Base-by-base conservation (phyloP, 2,329 filamentous ascomycete species). In the Diaporthe amygdali region DNA sequence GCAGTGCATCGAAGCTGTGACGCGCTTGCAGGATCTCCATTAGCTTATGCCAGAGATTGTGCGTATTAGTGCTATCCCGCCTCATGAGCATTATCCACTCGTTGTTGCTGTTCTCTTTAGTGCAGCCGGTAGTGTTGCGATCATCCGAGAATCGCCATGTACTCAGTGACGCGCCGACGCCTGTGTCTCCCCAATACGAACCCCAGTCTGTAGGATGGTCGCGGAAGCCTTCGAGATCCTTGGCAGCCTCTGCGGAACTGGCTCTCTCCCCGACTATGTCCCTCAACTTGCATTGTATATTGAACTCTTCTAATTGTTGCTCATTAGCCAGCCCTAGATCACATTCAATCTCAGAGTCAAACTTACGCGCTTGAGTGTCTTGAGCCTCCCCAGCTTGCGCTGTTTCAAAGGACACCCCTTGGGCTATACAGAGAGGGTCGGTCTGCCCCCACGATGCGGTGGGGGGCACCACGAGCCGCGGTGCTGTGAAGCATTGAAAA, bases 11-110 rank as follows among this genome's bases (percentile, higher is more conserved):
- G 30, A 79, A 44, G 12, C 74, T 76, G 20, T 77, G 55, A 22
- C 74, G 72, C 5, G 76, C 74, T n/a, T 77, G 75, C 77, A 77
- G 77, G 12, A 78, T 68, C 72, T 78, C 77, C 75, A 78, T 75
- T 30, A 77, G 54, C 56, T 76, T 76, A 54, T 78, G 78, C 74
- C 76, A 79, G 30, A 78, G 56, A 69, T 79, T 78, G n/a, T 66
- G 61, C 46, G 69, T 66, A 61, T 77, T 44, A 3, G 27, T 76
- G 34, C 73, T 73, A 69, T 79, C 78, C 5, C 77, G 71, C 44
- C 72, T 69, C 14, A 76, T 75, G 10, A 79, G 49, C 68, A 78
- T 74, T n/a, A 76, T 75, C 66, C 75, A 75, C 15, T 71, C 69
- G 2, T 66, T 74, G 63, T 76, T 69, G 59, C 69, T 68, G 61